Evolutionary conservation across 1,139 yeast genomes (phyloP), one percentile per base, ranked within the genome.

Genomic region (Schizosaccharomyces versatilis): DNA sequence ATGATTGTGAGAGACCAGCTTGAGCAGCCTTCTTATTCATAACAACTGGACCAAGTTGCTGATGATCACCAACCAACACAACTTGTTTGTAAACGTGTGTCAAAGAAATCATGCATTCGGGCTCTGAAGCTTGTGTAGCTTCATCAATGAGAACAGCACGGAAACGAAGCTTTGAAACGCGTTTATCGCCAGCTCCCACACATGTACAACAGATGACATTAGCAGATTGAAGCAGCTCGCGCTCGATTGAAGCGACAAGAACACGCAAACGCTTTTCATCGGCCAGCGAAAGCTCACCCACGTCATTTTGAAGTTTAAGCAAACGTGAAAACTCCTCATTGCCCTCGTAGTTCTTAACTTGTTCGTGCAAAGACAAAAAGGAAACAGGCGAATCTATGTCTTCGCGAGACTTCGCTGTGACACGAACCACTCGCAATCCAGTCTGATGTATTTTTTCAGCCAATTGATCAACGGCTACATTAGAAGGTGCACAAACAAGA

Each of bases 401-500:
- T 67, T 86, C 95, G 59, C 94, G 73, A 51, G 82, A 74, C 62
- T 74, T 79, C 1, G 96, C 94, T 10, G 80, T 74, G 52, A 86
- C 63, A 62, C 96, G 73, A 14, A 84, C 83, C 42, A 85, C 94
- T 19, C 77, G 77, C 55, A 88, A 67, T 0, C 94, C 94, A 41
- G 84, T 67, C 9, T 67, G 64, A 56, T 77, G 75, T 57, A 86
- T 71, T 62, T 86, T 81, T 7, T 74, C 75, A 1, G 95, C 86
- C 57, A 88, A 72, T 69, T 88, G 95, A 66, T 88, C 96, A 48
- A 84, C 95, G 0, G 96, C 96, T 55, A 88, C 90, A 67, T 88
- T 88, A 19, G 95, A 85, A 14, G 96, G 95, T 1, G 96, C 96
- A 72, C 95, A 85, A 2, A 86, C 96, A 53, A 88, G 71, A 7